Conservation (phyloP, 2,329 filamentous ascomycete species). For the Cytospora mali region DNA sequence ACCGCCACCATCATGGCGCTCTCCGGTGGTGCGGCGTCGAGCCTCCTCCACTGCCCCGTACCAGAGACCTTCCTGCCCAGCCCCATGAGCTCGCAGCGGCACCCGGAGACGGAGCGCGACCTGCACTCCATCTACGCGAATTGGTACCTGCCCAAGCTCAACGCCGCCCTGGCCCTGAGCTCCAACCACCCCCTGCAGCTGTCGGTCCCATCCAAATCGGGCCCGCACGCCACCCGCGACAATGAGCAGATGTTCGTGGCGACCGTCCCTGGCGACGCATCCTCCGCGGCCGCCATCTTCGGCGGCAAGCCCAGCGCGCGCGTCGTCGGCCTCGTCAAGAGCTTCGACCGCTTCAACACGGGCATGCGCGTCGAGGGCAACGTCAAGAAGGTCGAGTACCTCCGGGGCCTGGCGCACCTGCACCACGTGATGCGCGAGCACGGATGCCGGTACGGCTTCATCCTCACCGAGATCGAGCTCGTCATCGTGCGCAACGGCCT, state of each 20-base stretch:
- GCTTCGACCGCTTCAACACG: slow-evolving; percentile 93
- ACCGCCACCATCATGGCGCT: slow-evolving; percentile 71
- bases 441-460: slow-evolving; percentile 90
- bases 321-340: slow-evolving; percentile 74
- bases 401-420: slow-evolving; percentile 81
- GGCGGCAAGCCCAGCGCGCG: slow-evolving; percentile 51
- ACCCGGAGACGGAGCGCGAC: slow-evolving; percentile 76
- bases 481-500: slow-evolving; percentile 83
- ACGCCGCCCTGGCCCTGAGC: slow-evolving; percentile 77
- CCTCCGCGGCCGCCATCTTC: slow-evolving; percentile 56
- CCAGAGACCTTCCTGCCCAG: slow-evolving; percentile 62
- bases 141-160: slow-evolving; percentile 85
- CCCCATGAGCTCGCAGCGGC: slow-evolving; percentile 59
- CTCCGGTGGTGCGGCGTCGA: slow-evolving; percentile 65
- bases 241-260: slow-evolving; percentile 60
- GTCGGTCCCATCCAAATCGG: slow-evolving; percentile 44
- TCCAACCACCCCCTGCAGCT: slow-evolving; percentile 66
- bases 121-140: slow-evolving; percentile 75
- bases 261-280: slow-evolving; percentile 59
- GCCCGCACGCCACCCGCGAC: slow-evolving; percentile 41
- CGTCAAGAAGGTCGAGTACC: slow-evolving; percentile 84
- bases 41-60: slow-evolving; percentile 71
- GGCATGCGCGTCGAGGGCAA: slow-evolving; percentile 87
- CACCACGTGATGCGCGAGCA: slow-evolving; percentile 94
- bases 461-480: slow-evolving; percentile 94